phyloP scores from a whole-genome alignment of 805 yeast genomes.

The Candida germanica region DNA sequence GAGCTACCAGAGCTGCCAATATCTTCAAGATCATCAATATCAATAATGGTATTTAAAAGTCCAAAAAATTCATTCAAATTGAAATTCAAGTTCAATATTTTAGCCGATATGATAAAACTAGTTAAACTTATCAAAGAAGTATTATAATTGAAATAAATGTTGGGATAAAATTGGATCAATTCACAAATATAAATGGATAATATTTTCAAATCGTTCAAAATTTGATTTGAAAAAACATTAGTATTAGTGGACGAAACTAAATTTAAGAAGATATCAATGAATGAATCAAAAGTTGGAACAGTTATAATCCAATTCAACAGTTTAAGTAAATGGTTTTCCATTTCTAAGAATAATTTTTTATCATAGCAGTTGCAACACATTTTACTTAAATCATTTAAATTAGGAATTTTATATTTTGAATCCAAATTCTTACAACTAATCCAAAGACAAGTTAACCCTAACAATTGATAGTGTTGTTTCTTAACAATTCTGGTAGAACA shows the following conservation, averaged over 20 bases:
- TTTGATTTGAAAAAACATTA: slow-evolving; percentile 24
- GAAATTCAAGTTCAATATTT: slow-evolving; percentile 29
- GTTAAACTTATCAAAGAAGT: slow-evolving; percentile 52
- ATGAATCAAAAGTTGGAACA: slow-evolving; percentile 60
- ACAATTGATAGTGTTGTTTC: slow-evolving; percentile 44
- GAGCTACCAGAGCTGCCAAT: neutral
- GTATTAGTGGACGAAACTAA: slow-evolving; percentile 28
- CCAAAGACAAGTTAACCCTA: slow-evolving; percentile 45
- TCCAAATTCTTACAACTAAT: slow-evolving; percentile 47
- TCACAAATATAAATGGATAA: slow-evolving; percentile 66
- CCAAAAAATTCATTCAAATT: slow-evolving; percentile 20
- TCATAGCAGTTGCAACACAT: slow-evolving; percentile 59
- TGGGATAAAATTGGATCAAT: slow-evolving; percentile 59
- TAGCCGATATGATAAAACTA: slow-evolving; percentile 25
- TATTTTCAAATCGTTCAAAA: slow-evolving; percentile 46
- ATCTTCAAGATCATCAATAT: slow-evolving; percentile 13
- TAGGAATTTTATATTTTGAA: slow-evolving; percentile 56
- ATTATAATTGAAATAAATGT: slow-evolving; percentile 53
- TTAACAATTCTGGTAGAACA: slow-evolving; percentile 44
- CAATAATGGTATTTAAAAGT: slow-evolving; percentile 15
- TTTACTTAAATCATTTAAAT: slow-evolving; percentile 48
- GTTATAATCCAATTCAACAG: slow-evolving; percentile 63
- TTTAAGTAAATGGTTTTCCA: slow-evolving; percentile 67
- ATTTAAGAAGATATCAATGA: slow-evolving; percentile 55
- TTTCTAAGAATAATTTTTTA: slow-evolving; percentile 54